Evolutionary conservation across 345 rosid species (phyloP).

Genomic region (Mangifera indica): DNA sequence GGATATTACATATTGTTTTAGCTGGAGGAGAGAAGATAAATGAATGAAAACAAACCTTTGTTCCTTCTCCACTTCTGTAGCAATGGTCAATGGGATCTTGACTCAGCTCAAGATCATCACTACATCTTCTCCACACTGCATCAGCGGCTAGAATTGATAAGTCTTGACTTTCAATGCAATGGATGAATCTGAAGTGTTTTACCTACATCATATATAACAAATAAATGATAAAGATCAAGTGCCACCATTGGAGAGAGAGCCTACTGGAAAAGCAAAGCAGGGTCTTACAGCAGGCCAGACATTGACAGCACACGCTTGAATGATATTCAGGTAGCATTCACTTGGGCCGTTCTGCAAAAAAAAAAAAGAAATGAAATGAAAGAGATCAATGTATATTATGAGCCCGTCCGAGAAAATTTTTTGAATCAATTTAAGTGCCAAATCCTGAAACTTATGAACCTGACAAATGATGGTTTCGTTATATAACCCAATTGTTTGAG

Average conservation of each 20-base stretch:
- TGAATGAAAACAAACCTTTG: too few relatives aligned
- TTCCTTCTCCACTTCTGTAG: constrained; percentile 44
- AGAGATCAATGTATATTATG: too few relatives aligned
- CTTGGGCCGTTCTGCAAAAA: constrained; percentile 66
- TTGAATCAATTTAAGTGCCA: background rate
- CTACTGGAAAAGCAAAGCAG: background rate
- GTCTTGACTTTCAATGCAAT: constrained; percentile 36
- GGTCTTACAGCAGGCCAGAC: constrained; percentile 44
- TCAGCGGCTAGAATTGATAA: background rate
- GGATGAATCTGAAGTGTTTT: constrained; percentile 45
- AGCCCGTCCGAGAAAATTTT: background rate
- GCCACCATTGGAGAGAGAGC: too few relatives aligned
- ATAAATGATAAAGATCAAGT: background rate
- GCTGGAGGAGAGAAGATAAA: too few relatives aligned
- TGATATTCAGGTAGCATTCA: constrained; percentile 61
- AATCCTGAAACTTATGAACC: constrained; percentile 22
- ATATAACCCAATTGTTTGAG: background rate
- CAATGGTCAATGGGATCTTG: constrained; percentile 36
- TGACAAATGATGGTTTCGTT: constrained; percentile 31
- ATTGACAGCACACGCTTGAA: constrained; percentile 61
- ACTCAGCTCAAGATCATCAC: constrained; percentile 18
- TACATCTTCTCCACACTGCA: constrained; percentile 33
- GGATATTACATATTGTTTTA: too few relatives aligned
- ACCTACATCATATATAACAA: constrained; percentile 27
- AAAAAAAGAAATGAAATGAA: background rate